Percentiles rank a stretch among this genome's conserved stretches.
Evolutionary conservation across 2,329 filamentous ascomycete species (phyloP).

Genomic region (Orbilia ellipsospora): DNA sequence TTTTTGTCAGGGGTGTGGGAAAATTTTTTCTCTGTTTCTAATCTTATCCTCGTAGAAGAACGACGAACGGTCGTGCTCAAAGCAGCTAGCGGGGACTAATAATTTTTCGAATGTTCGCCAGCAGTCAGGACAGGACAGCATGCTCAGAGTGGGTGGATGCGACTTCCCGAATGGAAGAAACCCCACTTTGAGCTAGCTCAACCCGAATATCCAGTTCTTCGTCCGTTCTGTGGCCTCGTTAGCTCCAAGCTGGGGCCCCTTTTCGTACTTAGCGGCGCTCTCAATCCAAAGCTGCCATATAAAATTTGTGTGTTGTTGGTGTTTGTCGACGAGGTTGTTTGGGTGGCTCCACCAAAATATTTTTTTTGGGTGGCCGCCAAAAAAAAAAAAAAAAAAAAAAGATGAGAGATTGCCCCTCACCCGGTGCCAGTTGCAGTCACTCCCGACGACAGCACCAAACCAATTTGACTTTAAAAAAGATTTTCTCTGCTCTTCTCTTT

Average conservation of each 20-base stretch:
- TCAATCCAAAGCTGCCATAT: background rate
- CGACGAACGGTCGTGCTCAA: constrained; percentile 3
- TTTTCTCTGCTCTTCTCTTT: constrained; percentile 35
- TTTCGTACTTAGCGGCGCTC: background rate
- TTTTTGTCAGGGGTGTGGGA: constrained; percentile 31
- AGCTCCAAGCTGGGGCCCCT: too few relatives aligned
- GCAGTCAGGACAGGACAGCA: background rate
- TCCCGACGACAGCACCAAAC: constrained; percentile 2
- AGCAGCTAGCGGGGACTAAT: constrained; percentile 31
- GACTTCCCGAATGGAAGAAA: constrained; percentile 23
- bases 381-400: constrained; percentile 34
- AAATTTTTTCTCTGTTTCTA: constrained; percentile 49
- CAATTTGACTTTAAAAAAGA: constrained; percentile 34
- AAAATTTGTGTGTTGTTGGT: background rate
- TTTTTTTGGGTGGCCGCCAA: background rate
- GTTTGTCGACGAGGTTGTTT: background rate
- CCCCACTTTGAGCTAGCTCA: constrained; percentile 14
- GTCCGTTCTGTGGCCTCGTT: too few relatives aligned
- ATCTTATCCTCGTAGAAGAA: constrained; percentile 38
- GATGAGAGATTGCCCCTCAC: constrained; percentile 45
- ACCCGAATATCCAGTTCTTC: too few relatives aligned
- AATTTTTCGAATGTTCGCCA: background rate
- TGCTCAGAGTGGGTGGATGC: constrained; percentile 15
- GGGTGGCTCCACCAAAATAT: background rate
- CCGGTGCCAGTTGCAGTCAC: background rate